Base-by-base conservation (phyloP, 2,329 filamentous ascomycete genomes). In the Aspergillus brasiliensis region DNA sequence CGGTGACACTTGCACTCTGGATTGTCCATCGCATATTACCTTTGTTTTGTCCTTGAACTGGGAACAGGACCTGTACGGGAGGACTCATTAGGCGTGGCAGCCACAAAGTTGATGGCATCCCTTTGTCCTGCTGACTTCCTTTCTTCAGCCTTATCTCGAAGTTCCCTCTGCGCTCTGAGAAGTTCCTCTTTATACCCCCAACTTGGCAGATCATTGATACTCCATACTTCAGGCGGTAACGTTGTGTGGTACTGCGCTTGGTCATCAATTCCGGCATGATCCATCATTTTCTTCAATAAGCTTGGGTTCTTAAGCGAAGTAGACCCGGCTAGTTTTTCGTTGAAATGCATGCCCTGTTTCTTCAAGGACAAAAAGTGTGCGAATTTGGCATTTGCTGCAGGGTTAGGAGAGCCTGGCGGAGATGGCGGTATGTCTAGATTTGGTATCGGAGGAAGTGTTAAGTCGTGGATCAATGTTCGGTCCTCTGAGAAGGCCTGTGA, bases 271-370 rank as follows among this genome's bases (percentile, higher is more conserved):
- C 82, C 84, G 7, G 84, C 83, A 75, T 86, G 86, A 6, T 80
- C 76, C 80, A 86, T 82, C 71, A 88, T 72, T 62, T 83, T 86
- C 13, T 75, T 75, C 53, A 86, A 72, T 52, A 88, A 75, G 58
- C 80, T 82, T 8, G 86, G 86, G 67, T 88, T 88, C 46, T 82
- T 82, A 27, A 88, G 76, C 1, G 84, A 83, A 2, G 83, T 78
- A 3, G 85, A 86, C 38, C 75, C 77, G 55, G 84, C 81, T 13
- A 89, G 74, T 56, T 86, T 84, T 64, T 84, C 79, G 64, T 89
- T 88, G 76, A 88, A 89, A 71, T 89, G 86, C 21, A 85, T 76
- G 2, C 84, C 84, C 69, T 86, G 82, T 66, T 83, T 83, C 71
- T 88, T 89, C 37, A 88, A 75, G 21, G 82, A 80, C 3, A 88